Conservation (phyloP, 768 basidiomycete genomes). For the Royoungia palumana region DNA sequence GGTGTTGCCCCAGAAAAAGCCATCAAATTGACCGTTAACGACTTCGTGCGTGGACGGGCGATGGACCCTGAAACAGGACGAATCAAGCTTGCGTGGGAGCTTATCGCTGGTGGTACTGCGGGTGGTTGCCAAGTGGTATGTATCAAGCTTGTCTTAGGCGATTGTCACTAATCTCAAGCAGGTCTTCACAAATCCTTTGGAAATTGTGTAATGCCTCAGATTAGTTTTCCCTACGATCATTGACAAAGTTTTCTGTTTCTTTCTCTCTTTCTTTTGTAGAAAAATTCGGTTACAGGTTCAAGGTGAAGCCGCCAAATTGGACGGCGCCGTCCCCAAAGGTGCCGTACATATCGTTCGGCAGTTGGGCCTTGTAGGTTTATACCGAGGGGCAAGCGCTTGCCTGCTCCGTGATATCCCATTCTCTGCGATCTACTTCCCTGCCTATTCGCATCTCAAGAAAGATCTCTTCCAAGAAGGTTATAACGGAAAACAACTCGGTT, state of each 20-base stretch:
- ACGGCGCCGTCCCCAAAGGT: conserved; percentile 77
- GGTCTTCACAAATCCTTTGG: conserved; percentile 97
- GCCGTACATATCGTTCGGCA: conserved; percentile 92
- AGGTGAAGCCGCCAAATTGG: conserved; percentile 87
- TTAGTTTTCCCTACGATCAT: background rate
- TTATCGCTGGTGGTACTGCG: conserved; percentile 87
- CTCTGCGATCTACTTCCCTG: conserved; percentile 88
- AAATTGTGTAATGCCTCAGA: conserved; percentile 72
- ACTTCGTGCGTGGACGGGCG: conserved; percentile 74
- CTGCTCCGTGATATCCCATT: conserved; percentile 95
- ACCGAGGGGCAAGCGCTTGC: conserved; percentile 92
- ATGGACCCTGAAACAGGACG: conserved; percentile 96
- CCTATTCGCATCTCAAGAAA: conserved; percentile 87
- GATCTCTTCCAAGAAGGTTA: conserved; percentile 95
- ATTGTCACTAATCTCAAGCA: conserved; percentile 32
- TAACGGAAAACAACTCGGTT: conserved; percentile 89
- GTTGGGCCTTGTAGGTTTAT: conserved; percentile 87
- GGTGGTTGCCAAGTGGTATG: conserved; percentile 98
- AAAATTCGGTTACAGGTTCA: conserved; percentile 96
- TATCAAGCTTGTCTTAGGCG: conserved; percentile 20
- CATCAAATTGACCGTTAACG: conserved; percentile 97
- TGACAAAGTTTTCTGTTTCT: conserved; percentile 1
- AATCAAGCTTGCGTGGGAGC: conserved; percentile 88
- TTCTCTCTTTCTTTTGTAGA: no score
- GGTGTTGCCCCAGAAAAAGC: conserved; percentile 97